Base-by-base conservation (phyloP, 2,329 filamentous ascomycete species). In the Coniochaeta ligniaria region DNA sequence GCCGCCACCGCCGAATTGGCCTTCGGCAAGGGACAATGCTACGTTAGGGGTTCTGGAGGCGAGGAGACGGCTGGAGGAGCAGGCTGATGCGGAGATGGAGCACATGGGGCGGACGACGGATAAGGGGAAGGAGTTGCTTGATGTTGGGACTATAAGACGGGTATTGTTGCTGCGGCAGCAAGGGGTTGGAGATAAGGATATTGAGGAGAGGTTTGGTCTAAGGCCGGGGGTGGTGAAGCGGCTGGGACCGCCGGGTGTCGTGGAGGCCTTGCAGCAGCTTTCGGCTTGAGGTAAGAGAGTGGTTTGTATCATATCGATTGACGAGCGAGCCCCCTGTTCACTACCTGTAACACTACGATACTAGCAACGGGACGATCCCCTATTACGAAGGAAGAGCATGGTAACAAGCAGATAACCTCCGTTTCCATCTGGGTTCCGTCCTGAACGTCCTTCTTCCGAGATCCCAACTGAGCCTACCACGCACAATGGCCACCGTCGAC, bases 401-500 rank as follows among this genome's bases (percentile, higher is more conserved):
- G n/a, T n/a, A 38, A 31, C 28, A 31, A 31, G 9, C 28, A 9
- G 28, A 31, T 31, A 31, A 31, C 28, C 28, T 31, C 28, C 28
- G 28, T 31, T 9, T 9, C 9, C 28, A 31, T 31, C 9, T 9
- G 28, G 28, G 28, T 31, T 31, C 9, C n/a, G n/a, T n/a, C n/a
- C n/a, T n/a, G n/a, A n/a, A n/a, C n/a, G n/a, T n/a, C n/a, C n/a
- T n/a, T n/a, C n/a, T n/a, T n/a, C n/a, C n/a, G n/a, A n/a, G n/a
- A n/a, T n/a, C n/a, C n/a, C n/a, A n/a, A n/a, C n/a, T n/a, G n/a
- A n/a, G n/a, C n/a, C n/a, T n/a, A 86, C 83, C 83, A 86, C 20
- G 82, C 81, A 45, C 77, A 72, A 69, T 92, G 88, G 0, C 89
- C 89, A 12, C 89, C 89, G 68, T 92, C 89, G 57, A 91, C 87